These are phyloP conservation scores for Clausena lansium DNA, from an alignment of 345 rosid genomes.

Conservation along the genomic window DNA sequence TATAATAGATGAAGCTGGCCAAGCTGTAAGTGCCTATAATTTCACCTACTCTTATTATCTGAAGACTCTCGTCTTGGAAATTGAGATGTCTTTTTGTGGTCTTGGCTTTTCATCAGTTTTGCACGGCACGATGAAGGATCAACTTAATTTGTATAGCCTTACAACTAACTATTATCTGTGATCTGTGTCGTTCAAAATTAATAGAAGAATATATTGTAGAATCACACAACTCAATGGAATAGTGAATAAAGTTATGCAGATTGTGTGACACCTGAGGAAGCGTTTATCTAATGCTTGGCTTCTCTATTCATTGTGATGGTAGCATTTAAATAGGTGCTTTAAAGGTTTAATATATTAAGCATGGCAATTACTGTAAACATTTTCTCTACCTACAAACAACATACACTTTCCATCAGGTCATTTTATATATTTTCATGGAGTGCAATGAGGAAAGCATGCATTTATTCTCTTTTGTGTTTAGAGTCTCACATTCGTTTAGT, in stretches of 20 bases:
- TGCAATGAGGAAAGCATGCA: not conserved
- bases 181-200: not conserved
- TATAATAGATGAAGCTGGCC: constrained; percentile 98
- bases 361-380: not conserved
- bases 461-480: not conserved
- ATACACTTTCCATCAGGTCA: not conserved
- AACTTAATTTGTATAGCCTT: not conserved
- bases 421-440: not conserved
- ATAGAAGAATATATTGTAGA: not conserved
- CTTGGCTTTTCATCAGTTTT: not conserved
- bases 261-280: no score
- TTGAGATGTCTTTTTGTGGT: no score
- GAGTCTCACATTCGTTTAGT: not conserved
- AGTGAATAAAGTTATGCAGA: not conserved
- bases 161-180: not conserved
- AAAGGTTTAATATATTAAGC: not conserved
- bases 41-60: constrained; percentile 1
- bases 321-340: no score
- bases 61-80: not conserved
- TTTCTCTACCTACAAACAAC: not conserved
- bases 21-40: constrained; percentile 67
- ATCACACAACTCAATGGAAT: not conserved
- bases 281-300: not conserved
- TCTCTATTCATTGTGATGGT: not conserved
- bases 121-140: not conserved